phyloP scores from a whole-genome alignment of 306 rosid species.

The Quercus mongolica region DNA sequence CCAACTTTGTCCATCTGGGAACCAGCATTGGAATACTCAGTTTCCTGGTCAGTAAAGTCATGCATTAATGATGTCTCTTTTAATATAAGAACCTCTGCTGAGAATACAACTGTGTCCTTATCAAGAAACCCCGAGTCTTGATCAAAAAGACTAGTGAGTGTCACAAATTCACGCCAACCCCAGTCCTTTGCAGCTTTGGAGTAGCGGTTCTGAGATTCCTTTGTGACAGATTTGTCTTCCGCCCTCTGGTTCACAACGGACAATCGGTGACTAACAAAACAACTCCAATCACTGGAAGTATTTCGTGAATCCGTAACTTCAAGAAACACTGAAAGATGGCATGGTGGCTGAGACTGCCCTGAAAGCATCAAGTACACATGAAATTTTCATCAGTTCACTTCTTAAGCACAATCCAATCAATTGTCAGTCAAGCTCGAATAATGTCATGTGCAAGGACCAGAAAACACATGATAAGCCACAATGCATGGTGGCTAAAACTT shows the following conservation, averaged over 20 bases:
- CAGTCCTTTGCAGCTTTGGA: conserved; percentile 99
- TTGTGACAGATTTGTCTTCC: conserved; percentile 96
- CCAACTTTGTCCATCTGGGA: conserved; percentile 44
- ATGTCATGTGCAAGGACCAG: conserved; percentile 15
- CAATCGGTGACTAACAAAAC: conserved; percentile 96
- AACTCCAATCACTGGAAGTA: conserved; percentile 98
- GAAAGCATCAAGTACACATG: conserved; percentile 46
- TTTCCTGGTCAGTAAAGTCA: conserved; percentile 67
- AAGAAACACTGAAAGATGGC: conserved; percentile 98
- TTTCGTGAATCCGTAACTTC: conserved; percentile 98
- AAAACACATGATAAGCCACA: conserved; percentile 23
- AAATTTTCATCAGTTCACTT: conserved; percentile 43
- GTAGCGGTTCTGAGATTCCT: conserved; percentile 99
- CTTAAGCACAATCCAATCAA: conserved; percentile 15
- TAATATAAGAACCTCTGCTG: conserved; percentile 96
- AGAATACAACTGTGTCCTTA: conserved; percentile 93
- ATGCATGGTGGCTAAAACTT: conserved; percentile 21
- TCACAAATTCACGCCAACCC: conserved; percentile 99
- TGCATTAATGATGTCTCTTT: conserved; percentile 91
- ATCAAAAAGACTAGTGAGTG: conserved; percentile 97
- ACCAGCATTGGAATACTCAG: conserved; percentile 45
- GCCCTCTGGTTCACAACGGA: conserved; percentile 89
- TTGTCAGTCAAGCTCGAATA: conserved; percentile 14
- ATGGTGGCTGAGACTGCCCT: conserved; percentile 99
- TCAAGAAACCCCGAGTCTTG: conserved; percentile 98